Evolutionary conservation across 768 basidiomycete genomes (phyloP).

Genomic region (Ramaria sp.): DNA sequence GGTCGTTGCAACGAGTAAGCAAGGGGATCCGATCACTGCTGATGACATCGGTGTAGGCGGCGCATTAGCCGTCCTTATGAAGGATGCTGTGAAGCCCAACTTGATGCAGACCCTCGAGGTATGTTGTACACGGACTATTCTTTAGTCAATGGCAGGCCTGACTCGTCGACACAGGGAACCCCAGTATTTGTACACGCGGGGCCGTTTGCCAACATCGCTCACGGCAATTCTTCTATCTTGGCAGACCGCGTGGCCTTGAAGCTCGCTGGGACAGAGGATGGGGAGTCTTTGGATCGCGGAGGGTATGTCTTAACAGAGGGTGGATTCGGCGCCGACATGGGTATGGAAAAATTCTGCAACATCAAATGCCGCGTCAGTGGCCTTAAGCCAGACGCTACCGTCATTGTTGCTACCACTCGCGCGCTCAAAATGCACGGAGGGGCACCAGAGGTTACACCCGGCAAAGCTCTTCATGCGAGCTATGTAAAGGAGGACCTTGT

Average conservation of each 20-base stretch:
- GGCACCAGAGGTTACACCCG: constrained; percentile 92
- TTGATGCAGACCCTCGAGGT: constrained; percentile 95
- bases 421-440: constrained; percentile 99
- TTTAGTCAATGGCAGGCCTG: not conserved
- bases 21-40: constrained; percentile 85
- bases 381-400: constrained; percentile 83
- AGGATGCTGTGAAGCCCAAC: constrained; percentile 98
- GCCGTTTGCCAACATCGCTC: constrained; percentile 98
- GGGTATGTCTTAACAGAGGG: constrained; percentile 98
- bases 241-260: constrained; percentile 97
- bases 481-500: constrained; percentile 92
- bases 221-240: constrained; percentile 96
- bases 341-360: constrained; percentile 99
- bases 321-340: constrained; percentile 98
- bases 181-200: constrained; percentile 99
- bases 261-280: constrained; percentile 89
- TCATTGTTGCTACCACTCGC: constrained; percentile 95
- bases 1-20: constrained; percentile 92
- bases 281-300: constrained; percentile 67
- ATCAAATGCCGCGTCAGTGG: constrained; percentile 96
- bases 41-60: constrained; percentile 95
- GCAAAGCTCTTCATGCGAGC: constrained; percentile 85
- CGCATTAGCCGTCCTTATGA: constrained; percentile 93
- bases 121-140: constrained; percentile 5
- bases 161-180: constrained; percentile 49